Percentiles rank a stretch among this genome's conserved stretches.
Conservation (phyloP, 1,139 yeast genomes). For the Wickerhamomyces sp. region DNA sequence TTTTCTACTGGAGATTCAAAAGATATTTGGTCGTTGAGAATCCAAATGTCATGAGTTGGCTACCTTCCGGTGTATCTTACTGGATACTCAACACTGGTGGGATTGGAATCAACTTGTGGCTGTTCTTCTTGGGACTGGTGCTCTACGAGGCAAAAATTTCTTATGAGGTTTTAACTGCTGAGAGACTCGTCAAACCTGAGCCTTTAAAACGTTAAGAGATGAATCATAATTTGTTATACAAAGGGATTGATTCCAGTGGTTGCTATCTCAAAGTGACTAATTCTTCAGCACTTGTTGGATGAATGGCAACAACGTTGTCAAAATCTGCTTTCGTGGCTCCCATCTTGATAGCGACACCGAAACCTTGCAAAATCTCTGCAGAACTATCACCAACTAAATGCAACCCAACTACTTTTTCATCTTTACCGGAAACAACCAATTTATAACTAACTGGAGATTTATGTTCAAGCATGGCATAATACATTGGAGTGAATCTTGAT, state of each 20-base stretch:
- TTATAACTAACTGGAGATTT: conserved; percentile 89
- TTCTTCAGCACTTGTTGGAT: conserved; percentile 98
- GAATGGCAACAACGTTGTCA: conserved; percentile 94
- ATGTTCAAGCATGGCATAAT: conserved; percentile 80
- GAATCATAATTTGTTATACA: not conserved
- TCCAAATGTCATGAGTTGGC: conserved; percentile 3
- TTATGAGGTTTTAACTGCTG: conserved; percentile 1
- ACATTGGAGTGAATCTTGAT: conserved; percentile 86
- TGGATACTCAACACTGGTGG: not conserved
- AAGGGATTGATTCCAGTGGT: not conserved
- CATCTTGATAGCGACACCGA: conserved; percentile 96
- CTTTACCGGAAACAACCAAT: conserved; percentile 67
- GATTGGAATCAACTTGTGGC: conserved; percentile 35
- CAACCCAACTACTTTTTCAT: conserved; percentile 92
- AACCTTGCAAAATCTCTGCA: conserved; percentile 94
- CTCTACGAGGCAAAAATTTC: conserved; percentile 3
- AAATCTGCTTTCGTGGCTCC: conserved; percentile 97
- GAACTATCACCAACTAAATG: conserved; percentile 89
- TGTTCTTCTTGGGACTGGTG: conserved; percentile 10
- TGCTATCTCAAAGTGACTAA: conserved; percentile 61
- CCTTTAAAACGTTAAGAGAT: too few species aligned
- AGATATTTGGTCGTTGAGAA: conserved; percentile 1
- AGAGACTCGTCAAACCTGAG: not conserved
- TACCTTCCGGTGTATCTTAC: not conserved
- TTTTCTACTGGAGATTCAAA: conserved; percentile 18